Evolutionary conservation across 2,329 filamentous ascomycete genomes (phyloP).

Genomic region (Sporothrix euskadiensis): DNA sequence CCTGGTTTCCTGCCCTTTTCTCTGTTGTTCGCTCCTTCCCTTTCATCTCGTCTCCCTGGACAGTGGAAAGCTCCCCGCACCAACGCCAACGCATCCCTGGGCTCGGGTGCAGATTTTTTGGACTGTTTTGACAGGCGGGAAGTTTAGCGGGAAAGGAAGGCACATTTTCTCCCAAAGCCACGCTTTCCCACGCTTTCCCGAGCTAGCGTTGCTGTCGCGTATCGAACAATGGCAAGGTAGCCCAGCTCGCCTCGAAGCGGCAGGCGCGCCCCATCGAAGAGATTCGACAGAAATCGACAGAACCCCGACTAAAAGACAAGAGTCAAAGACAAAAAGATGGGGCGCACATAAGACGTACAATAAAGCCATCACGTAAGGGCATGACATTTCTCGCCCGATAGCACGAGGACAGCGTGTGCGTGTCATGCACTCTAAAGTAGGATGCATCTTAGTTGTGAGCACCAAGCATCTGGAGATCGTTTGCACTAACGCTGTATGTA

Average conservation of each 20-base stretch:
- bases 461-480: conserved; percentile 18
- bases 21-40: background rate
- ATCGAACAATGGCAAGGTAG: conserved; percentile 8
- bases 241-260: background rate
- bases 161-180: too few relatives aligned
- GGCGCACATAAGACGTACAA: background rate
- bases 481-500: background rate
- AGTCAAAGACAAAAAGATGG: too few relatives aligned
- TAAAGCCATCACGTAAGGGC: conserved; percentile 13
- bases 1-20: background rate
- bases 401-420: background rate
- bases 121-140: background rate
- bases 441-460: background rate
- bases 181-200: background rate
- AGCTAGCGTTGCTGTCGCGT: conserved; percentile 2
- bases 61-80: background rate
- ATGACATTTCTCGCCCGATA: background rate
- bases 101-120: conserved; percentile 10
- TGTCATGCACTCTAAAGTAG: background rate
- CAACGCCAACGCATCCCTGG: conserved; percentile 9
- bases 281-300: background rate
- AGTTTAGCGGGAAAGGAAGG: background rate
- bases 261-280: background rate
- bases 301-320: too few relatives aligned
- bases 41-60: conserved; percentile 5